Percentiles rank a stretch among this genome's conserved stretches.
Evolutionary conservation across 2,329 filamentous ascomycete genomes (phyloP).

Genomic region (Xylariaceae sp.): DNA sequence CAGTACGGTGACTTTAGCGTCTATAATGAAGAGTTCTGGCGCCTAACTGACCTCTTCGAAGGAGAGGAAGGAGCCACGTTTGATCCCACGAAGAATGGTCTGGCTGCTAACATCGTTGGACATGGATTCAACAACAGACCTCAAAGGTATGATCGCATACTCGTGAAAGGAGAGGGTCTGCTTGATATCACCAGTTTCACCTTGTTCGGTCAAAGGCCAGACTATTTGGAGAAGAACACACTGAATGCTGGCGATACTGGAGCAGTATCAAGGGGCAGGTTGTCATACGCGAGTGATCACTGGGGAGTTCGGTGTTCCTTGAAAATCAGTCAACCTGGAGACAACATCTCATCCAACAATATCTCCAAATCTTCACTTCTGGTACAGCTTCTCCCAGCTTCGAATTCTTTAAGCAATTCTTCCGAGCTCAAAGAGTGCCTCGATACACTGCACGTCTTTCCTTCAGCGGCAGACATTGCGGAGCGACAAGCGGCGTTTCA

Average conservation of each 20-base stretch:
- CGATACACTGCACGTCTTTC: constrained; percentile 38
- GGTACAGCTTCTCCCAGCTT: constrained; percentile 32
- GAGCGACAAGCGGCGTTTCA: constrained; percentile 41
- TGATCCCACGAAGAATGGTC: constrained; percentile 51
- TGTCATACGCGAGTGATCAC: constrained; percentile 48
- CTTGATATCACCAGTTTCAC: constrained; percentile 46
- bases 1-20: constrained; percentile 40
- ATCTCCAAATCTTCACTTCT: constrained; percentile 29
- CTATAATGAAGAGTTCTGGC: constrained; percentile 22
- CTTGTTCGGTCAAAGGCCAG: constrained; percentile 48
- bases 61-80: constrained; percentile 63
- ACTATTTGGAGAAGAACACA: constrained; percentile 11
- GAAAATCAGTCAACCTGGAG: constrained; percentile 19
- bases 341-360: constrained; percentile 17
- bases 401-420: constrained; percentile 29
- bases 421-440: constrained; percentile 38
- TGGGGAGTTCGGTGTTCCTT: constrained; percentile 50
- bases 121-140: constrained; percentile 48
- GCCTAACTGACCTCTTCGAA: constrained; percentile 38
- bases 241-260: constrained; percentile 3
- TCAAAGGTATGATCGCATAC: constrained; percentile 61
- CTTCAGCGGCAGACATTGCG: constrained; percentile 40
- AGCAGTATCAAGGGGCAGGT: constrained; percentile 3
- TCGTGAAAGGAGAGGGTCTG: constrained; percentile 42
- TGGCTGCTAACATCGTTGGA: constrained; percentile 48